Conservation (phyloP, 768 basidiomycete species). For the Leccinum obscurum region DNA sequence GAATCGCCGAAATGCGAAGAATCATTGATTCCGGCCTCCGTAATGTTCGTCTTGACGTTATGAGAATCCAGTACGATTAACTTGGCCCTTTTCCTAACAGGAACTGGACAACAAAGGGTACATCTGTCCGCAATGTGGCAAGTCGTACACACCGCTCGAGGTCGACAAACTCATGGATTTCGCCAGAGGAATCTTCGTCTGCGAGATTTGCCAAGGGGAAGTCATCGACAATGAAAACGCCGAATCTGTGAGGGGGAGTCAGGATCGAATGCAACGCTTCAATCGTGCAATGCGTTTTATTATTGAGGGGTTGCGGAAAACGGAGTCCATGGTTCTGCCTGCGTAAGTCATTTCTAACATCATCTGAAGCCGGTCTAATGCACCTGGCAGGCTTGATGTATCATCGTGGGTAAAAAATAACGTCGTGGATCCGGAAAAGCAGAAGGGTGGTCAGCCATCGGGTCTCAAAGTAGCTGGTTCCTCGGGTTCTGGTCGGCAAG, state of each 20-base stretch:
- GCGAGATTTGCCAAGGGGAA: slow-evolving; percentile 86
- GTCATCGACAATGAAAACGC: slow-evolving; percentile 91
- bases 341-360: slow-evolving; percentile 50
- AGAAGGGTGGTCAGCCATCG: slow-evolving; percentile 50
- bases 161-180: slow-evolving; percentile 83
- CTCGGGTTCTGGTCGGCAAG: slow-evolving; percentile 53
- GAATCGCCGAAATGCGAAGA: slow-evolving; percentile 88
- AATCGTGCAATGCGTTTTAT: slow-evolving; percentile 89
- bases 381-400: slow-evolving; percentile 68
- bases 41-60: slow-evolving; percentile 55
- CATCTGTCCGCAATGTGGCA: slow-evolving; percentile 86
- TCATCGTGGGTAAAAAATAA: slow-evolving; percentile 78
- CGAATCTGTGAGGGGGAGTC: slow-evolving; percentile 78
- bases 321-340: slow-evolving; percentile 84
- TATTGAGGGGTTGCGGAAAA: slow-evolving; percentile 82
- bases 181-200: slow-evolving; percentile 62
- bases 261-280: slow-evolving; percentile 95
- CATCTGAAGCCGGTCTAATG: slow-evolving; percentile 1
- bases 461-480: slow-evolving; percentile 77
- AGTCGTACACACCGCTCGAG: slow-evolving; percentile 83
- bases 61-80: background rate
- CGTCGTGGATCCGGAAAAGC: slow-evolving; percentile 61
- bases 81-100: slow-evolving; percentile 39
- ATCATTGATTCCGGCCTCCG: slow-evolving; percentile 87
- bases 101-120: slow-evolving; percentile 98